Conservation (phyloP, 108 stramenopile species). For the Schizochytrium sp. region DNA sequence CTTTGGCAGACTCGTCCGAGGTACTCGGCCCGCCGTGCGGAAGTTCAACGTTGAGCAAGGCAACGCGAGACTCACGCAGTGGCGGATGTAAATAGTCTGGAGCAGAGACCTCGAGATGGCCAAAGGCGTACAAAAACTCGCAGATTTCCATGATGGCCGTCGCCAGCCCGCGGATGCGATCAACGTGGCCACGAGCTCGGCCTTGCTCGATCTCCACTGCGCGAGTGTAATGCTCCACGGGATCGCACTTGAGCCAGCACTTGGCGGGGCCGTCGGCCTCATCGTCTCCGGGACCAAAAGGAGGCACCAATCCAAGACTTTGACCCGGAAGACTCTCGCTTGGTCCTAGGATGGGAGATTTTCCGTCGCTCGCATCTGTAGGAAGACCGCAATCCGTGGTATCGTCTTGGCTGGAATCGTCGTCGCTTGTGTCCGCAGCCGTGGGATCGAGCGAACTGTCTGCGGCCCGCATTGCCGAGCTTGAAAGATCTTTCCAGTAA, state of each 20-base stretch:
- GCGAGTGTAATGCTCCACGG: background rate
- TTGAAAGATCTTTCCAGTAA: background rate
- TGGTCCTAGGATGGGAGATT: background rate
- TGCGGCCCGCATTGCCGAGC: background rate
- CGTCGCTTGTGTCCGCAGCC: background rate
- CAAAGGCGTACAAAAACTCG: background rate
- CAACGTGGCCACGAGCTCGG: background rate
- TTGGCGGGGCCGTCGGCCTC: background rate
- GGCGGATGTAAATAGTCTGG: background rate
- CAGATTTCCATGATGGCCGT: background rate
- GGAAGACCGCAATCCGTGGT: too few species aligned
- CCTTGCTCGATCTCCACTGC: background rate
- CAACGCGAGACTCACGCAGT: background rate
- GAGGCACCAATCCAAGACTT: background rate
- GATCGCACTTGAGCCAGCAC: background rate
- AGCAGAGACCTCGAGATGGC: background rate
- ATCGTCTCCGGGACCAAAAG: background rate
- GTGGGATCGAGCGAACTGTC: background rate
- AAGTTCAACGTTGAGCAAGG: background rate
- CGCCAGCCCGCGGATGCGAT: background rate
- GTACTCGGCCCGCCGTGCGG: background rate
- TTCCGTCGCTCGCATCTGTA: too few species aligned
- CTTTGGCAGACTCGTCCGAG: background rate
- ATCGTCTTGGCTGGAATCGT: too few species aligned
- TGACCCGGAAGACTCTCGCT: background rate